Conservation (phyloP, 345 rosid species). For the Salix arbutifolia region DNA sequence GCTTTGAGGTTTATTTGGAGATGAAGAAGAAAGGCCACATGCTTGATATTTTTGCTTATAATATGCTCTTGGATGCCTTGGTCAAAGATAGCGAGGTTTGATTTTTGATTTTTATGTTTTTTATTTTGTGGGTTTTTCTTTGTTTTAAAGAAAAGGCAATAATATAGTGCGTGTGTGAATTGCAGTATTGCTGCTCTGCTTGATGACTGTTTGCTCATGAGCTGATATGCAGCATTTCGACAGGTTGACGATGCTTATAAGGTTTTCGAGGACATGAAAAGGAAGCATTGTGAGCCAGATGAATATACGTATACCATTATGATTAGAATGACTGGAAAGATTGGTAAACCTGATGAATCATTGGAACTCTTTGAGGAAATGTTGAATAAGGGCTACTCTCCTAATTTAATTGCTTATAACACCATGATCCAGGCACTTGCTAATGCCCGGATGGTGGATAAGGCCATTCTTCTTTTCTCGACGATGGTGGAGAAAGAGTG, state of each 20-base stretch:
- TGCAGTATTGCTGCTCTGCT: neutral
- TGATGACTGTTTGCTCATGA: constrained; percentile 31
- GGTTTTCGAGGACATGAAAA: constrained; percentile 82
- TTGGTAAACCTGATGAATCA: constrained; percentile 56
- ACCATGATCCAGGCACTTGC: constrained; percentile 77
- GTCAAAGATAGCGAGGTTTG: constrained; percentile 71
- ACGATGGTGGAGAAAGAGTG: constrained; percentile 44
- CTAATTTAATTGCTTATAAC: constrained; percentile 61
- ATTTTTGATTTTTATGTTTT: neutral
- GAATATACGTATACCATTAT: constrained; percentile 78
- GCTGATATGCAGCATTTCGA: constrained; percentile 66
- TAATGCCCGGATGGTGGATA: constrained; percentile 59
- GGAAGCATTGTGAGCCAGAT: constrained; percentile 61
- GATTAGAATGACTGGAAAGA: constrained; percentile 73
- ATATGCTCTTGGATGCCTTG: constrained; percentile 86
- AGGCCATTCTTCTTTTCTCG: constrained; percentile 61
- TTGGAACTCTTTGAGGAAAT: constrained; percentile 65
- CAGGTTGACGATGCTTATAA: constrained; percentile 67
- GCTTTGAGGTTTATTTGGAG: constrained; percentile 54
- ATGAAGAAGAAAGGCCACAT: constrained; percentile 65
- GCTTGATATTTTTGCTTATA: constrained; percentile 72
- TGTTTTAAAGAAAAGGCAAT: neutral
- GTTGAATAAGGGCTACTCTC: constrained; percentile 49
- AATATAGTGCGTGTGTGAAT: neutral
- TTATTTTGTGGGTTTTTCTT: neutral